A percentile compares a stretch with the other conserved stretches of the same genome.
Evolutionary conservation across 2,329 filamentous ascomycete genomes (phyloP).

Genomic region (Aschersonia sp.): DNA sequence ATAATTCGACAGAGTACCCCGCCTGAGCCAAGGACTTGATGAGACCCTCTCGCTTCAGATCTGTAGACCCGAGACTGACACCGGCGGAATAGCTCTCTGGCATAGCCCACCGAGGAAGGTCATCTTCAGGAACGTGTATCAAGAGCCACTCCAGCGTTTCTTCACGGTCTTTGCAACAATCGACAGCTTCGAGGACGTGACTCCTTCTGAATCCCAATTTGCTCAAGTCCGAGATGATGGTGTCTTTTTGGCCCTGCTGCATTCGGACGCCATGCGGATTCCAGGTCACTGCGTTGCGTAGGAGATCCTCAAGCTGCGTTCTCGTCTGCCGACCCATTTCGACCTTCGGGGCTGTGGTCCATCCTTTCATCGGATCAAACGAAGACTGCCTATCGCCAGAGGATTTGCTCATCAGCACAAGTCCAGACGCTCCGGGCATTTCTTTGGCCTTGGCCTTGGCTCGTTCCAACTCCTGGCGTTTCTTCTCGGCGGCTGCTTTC

Average conservation of each 20-base stretch:
- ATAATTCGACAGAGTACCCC: conserved; percentile 77
- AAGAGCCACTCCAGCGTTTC: conserved; percentile 92
- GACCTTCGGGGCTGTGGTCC: conserved; percentile 75
- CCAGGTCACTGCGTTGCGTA: conserved; percentile 71
- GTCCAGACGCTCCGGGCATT: conserved; percentile 42
- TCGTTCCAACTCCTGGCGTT: conserved; percentile 55
- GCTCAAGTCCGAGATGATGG: conserved; percentile 57
- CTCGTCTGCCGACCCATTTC: conserved; percentile 81
- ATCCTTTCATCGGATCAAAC: conserved; percentile 50
- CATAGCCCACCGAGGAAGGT: conserved; percentile 81
- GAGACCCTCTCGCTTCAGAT: conserved; percentile 67
- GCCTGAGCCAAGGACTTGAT: conserved; percentile 69
- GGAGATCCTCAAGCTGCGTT: conserved; percentile 61
- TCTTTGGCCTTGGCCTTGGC: conserved; percentile 53
- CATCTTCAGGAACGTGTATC: conserved; percentile 93
- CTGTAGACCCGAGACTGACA: conserved; percentile 69
- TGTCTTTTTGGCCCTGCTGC: conserved; percentile 36
- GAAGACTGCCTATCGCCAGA: conserved; percentile 15
- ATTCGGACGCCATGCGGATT: conserved; percentile 66
- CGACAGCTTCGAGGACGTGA: conserved; percentile 77
- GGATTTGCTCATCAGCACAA: conserved; percentile 34
- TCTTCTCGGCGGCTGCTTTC: conserved; percentile 63
- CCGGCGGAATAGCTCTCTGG: conserved; percentile 87
- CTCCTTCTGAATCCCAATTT: conserved; percentile 77
- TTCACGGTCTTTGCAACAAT: conserved; percentile 78